Evolutionary conservation across 768 basidiomycete species (phyloP), one percentile per base, ranked within the genome.

Genomic region (Tricholoma terreum): DNA sequence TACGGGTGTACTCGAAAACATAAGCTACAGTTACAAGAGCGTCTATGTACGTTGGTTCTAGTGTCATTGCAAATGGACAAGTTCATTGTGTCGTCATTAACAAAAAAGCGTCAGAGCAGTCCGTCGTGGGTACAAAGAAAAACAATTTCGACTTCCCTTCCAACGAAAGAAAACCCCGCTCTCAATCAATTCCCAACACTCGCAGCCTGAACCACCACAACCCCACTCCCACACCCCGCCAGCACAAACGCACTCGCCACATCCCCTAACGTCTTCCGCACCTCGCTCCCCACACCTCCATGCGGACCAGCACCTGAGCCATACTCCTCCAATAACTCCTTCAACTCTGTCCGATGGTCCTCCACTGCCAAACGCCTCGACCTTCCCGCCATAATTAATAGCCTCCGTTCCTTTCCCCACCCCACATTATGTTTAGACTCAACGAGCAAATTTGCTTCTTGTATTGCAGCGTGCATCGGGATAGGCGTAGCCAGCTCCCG

Each of bases 221-320:
- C 63, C 17, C 84, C 88, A 42, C 78, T 75, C 34, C 80, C 81
- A 51, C 77, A 75, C 1, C 81, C 82, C 6, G 84, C 77, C 2
- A 86, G 75, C 11, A 94, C 83, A 67, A 95, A 83, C 45, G 86
- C 86, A 38, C 87, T 82, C 2, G 85, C 90, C 15, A 91, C 86
- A 68, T 95, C 91, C 2, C 95, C 95, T 22, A 96, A 77, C 19
- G 94, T 93, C 74, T 89, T 88, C 68, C 80, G 77, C 58, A 94
- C 83, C 66, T 91, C 90, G 3, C 76, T 65, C 0, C 81, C 80
- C 4, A 87, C 76, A 49, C 30, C 15, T n/a, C 27, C 15, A 46
- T 46, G 10, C 27, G 27, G 3, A 31, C 46, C 46, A n/a, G 46
- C 27, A 6, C 46, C 34, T 27, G 65, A 63, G 4, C 79, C 82